Evolutionary conservation across 202 grass and related monocot genomes (phyloP), one percentile per base, ranked within the genome.

Genomic region (Setaria italica): DNA sequence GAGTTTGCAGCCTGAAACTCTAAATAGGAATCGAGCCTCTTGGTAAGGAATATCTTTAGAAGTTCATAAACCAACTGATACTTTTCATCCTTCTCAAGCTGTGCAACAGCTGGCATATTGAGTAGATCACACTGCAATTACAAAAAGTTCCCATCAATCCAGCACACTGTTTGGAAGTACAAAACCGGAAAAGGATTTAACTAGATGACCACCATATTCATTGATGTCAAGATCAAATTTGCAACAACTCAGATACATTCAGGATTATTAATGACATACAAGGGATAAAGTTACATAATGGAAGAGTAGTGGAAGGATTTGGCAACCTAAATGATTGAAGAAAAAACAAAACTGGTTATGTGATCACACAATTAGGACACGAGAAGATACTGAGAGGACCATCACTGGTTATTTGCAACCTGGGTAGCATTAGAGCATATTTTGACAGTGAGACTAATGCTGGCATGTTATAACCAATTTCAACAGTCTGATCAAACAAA

Each of bases 61-160:
- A 99, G 90, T 66, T 92, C 72, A 7, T 96, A 96, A 70, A 96
- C 83, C 42, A 77, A 51, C 20, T 84, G 67, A 85, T 99, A 90
- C 48, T 99, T 94, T 16, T 84, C 92, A 57, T 99, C 92, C 45
- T 94, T 91, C 85, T 96, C 94, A 0, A 99, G 94, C 72, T 99
- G 94, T 69, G 76, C 86, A 64, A 99, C 85, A 77, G 94, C 94
- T 75, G 93, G 91, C 92, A 94, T 86, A 72, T 96, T 86, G 46
- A 99, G 86, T 30, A 99, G 85, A 88, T 97, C 94, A 79, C 93
- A 96, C 97, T 99, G 90, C 90, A 89, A 89, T 58, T 62, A 65
- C 65, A 89, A 86, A 46, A 17, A 70, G 11, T 84, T 70, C 30
- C 37, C 21, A 29, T 59, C 13, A 87, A 73, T 67, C 41, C 16